Percentiles rank a stretch among this genome's conserved stretches.
Evolutionary conservation across 179 eudicot species (phyloP).

Genomic region (Spergularia azorica): DNA sequence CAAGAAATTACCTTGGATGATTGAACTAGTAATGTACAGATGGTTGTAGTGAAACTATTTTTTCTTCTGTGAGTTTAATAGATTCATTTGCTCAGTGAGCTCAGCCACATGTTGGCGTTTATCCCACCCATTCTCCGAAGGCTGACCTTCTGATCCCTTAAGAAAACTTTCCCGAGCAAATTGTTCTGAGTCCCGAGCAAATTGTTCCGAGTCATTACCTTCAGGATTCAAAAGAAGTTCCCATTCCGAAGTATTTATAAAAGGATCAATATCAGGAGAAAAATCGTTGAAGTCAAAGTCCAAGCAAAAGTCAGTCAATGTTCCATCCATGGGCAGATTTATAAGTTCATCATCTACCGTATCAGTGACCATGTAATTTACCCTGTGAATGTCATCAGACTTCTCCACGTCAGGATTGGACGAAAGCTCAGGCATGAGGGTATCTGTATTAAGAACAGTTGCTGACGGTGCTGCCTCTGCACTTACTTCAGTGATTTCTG

Average conservation of each 20-base stretch:
- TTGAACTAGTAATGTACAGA: conserved; percentile 34
- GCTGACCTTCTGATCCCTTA: conserved; percentile 37
- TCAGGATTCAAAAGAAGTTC: conserved; percentile 28
- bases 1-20: conserved; percentile 30
- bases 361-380: conserved; percentile 37
- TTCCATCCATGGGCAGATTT: conserved; percentile 34
- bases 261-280: conserved; percentile 37
- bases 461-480: conserved; percentile 44
- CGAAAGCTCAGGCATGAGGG: conserved; percentile 45
- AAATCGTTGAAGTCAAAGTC: conserved; percentile 25
- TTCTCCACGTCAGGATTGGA: conserved; percentile 44
- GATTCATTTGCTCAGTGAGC: conserved; percentile 71
- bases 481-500: conserved; percentile 38
- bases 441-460: conserved; percentile 37
- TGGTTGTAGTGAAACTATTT: conserved; percentile 32
- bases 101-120: conserved; percentile 50
- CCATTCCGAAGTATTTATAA: conserved; percentile 36
- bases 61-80: conserved; percentile 48
- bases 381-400: conserved; percentile 33
- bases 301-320: conserved; percentile 21
- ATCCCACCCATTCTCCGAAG: conserved; percentile 48
- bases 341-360: conserved; percentile 39
- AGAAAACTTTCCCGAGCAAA: conserved; percentile 33
- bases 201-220: conserved; percentile 32
- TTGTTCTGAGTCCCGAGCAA: neutral